Base-by-base conservation (phyloP, 257 asterid genomes). In the Nemophila menziesii region DNA sequence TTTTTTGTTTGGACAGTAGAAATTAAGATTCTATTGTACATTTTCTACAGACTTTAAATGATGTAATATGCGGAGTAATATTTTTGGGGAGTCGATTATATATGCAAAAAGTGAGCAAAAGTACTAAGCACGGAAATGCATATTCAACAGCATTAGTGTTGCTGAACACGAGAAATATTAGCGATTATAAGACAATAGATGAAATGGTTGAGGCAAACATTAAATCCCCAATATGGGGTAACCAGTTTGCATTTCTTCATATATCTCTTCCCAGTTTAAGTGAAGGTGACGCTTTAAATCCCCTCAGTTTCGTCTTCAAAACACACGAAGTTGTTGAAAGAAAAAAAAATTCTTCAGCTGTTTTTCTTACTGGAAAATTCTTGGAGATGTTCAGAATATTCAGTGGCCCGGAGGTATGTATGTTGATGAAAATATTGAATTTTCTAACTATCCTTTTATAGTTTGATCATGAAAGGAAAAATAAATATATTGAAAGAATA, bases 331-430 rank as follows among this genome's bases (percentile, higher is more conserved):
- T 53, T 0, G 78, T 83, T 46, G 65, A 74, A 45, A 58, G 75
- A 43, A 78, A 70, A 20, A 67, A 66, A 43, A 65, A 72, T 22
- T 84, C 95, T 5, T 75, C 78, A 0, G 49, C 78, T 0, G 58
- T 78, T 33, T 55, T 46, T 45, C 50, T 78, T 8, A 82, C 78
- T 0, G 61, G 74, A 1, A 73, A 59, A 21, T 48, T 78, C 16
- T 78, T 82, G 11, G 60, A 65, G 11, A 18, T 63, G 43, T 53
- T 74, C 6, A 44, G 60, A 16, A 73, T 52, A 43, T 5, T 63
- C 2, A 57, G 56, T 48, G 86, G 93, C 5, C 75, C 83, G 3
- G 83, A 80, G 93, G 90, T 83, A 65, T 10, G 64, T 13, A n/a
- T n/a, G n/a, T n/a, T n/a, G n/a, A n/a, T n/a, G n/a, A n/a, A n/a